Evolutionary conservation across 2,329 filamentous ascomycete species (phyloP).

Genomic region (Aureobasidium subglaciale): DNA sequence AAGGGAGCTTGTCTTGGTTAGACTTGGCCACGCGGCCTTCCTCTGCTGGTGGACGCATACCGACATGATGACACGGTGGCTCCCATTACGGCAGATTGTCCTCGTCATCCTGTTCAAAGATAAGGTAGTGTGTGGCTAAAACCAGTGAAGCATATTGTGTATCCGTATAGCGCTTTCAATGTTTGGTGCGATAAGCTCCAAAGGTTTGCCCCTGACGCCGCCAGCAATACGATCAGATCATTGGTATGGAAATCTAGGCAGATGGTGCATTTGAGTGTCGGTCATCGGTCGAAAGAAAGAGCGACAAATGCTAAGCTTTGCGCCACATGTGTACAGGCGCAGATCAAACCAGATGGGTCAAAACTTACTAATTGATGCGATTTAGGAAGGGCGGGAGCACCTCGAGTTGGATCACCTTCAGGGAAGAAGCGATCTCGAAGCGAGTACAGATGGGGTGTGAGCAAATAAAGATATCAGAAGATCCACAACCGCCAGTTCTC

Average conservation of each 20-base stretch:
- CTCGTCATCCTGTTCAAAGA: slow-evolving; percentile 1
- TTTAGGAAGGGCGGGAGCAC: no score
- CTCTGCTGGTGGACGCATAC: neutral
- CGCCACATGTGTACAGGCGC: neutral
- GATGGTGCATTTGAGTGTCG: neutral
- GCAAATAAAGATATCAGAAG: neutral
- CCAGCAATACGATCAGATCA: neutral
- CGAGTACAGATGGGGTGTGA: neutral
- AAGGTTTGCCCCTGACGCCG: neutral
- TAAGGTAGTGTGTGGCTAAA: neutral
- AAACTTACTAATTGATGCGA: neutral
- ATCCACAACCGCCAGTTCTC: neutral
- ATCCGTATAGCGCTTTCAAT: neutral
- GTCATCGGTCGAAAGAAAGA: neutral
- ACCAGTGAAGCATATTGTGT: neutral
- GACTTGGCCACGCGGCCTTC: slow-evolving; percentile 10
- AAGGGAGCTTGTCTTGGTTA: neutral
- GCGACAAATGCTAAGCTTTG: slow-evolving; percentile 10
- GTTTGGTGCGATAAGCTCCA: neutral
- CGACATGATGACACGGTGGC: slow-evolving; percentile 11
- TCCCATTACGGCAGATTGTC: neutral
- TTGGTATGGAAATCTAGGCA: neutral
- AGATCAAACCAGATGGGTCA: neutral
- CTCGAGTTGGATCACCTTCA: no score
- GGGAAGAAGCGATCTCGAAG: neutral